phyloP scores from a whole-genome alignment of 2,329 filamentous ascomycete species.

The Fusarium sp. region DNA sequence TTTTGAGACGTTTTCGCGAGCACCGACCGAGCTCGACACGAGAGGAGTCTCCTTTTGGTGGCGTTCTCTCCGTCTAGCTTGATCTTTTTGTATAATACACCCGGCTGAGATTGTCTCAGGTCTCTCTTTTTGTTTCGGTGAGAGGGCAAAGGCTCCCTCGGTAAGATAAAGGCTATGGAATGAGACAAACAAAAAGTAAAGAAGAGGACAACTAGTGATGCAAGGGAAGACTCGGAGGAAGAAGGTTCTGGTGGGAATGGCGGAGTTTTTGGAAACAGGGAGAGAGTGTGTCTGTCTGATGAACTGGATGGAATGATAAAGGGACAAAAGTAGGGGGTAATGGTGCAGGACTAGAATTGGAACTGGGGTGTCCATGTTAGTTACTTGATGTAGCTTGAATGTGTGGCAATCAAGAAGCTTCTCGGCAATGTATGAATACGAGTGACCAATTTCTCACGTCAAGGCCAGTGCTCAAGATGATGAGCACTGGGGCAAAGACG shows the following conservation, averaged over 20 bases:
- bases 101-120: conserved; percentile 27
- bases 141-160: conserved; percentile 12
- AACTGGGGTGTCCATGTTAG: conserved; percentile 3
- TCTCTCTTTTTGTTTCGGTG: neutral
- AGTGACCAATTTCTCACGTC: neutral
- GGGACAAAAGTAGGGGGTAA: neutral
- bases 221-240: conserved; percentile 11
- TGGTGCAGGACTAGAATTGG: neutral
- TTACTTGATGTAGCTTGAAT: neutral
- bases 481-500: neutral
- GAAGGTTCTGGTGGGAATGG: neutral
- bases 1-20: conserved; percentile 8
- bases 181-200: conserved; percentile 2
- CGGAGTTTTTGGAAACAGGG: conserved; percentile 8
- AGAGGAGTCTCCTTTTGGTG: neutral
- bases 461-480: neutral
- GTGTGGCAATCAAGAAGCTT: neutral
- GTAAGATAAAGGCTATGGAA: conserved; percentile 1
- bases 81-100: conserved; percentile 31
- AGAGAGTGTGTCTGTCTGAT: neutral
- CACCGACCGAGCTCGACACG: neutral
- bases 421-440: neutral
- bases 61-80: neutral
- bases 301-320: conserved; percentile 17
- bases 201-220: neutral